A percentile compares a stretch with the other conserved stretches of the same genome.
These are phyloP conservation scores for Suillus subluteus DNA, from an alignment of 768 basidiomycete species.

Conservation along the genomic window DNA sequence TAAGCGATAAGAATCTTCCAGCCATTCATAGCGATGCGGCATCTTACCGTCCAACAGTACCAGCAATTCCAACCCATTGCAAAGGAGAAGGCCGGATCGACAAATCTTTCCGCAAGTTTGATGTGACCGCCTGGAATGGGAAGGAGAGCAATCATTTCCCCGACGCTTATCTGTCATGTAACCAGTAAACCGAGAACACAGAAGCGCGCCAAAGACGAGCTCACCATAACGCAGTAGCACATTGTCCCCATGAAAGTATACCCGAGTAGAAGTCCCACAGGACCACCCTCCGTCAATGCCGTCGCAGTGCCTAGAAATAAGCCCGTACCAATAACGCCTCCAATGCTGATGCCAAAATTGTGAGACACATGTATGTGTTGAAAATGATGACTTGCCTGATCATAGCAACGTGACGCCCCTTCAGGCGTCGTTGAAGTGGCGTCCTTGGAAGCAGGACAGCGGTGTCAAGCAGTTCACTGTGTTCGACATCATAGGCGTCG, in stretches of 20 bases:
- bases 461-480: not conserved
- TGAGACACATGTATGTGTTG: not conserved
- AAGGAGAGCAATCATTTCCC: conserved; percentile 1
- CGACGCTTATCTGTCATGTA: not conserved
- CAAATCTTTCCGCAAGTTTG: not conserved
- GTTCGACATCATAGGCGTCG: not conserved
- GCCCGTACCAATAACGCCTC: not conserved
- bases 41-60: conserved; percentile 4
- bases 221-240: conserved; percentile 1
- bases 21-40: not conserved
- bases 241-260: not conserved
- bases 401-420: not conserved
- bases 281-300: not conserved
- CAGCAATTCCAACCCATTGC: conserved; percentile 4
- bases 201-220: not conserved
- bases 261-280: not conserved
- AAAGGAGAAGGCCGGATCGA: not conserved
- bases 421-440: not conserved
- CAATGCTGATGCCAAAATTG: not conserved
- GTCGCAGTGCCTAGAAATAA: not conserved
- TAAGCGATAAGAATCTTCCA: not conserved
- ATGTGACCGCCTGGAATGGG: not conserved
- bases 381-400: not conserved
- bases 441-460: not conserved
- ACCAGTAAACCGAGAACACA: not conserved